Evolutionary conservation across 2,329 filamentous ascomycete species (phyloP).

Genomic region (Cylindrodendrum hubeiense): DNA sequence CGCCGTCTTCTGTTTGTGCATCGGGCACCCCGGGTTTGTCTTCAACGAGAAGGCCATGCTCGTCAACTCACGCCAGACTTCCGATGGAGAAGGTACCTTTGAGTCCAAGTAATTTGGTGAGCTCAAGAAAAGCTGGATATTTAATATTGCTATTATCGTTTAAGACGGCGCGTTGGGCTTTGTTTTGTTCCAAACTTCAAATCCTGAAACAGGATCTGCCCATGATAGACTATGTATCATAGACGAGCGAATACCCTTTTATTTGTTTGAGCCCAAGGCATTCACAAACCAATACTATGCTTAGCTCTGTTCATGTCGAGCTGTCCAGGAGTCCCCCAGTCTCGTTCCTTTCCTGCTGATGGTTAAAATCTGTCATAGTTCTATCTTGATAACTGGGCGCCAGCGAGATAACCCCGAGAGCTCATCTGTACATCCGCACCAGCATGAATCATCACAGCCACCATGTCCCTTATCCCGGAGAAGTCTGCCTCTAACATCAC

Average conservation of each 20-base stretch:
- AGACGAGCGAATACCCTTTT: background rate
- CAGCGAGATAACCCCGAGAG: background rate
- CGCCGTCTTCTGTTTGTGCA: constrained; percentile 51
- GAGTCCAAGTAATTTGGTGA: constrained; percentile 1
- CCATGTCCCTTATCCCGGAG: background rate
- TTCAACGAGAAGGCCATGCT: constrained; percentile 28
- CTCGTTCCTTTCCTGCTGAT: background rate
- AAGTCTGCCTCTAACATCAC: background rate
- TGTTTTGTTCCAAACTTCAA: background rate
- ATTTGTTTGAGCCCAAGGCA: background rate
- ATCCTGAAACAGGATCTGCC: background rate
- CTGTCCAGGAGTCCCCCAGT: background rate
- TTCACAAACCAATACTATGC: background rate
- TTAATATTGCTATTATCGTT: background rate
- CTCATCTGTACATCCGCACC: constrained; percentile 14
- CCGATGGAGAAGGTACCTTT: constrained; percentile 1
- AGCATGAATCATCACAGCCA: background rate
- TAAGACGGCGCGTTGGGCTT: background rate
- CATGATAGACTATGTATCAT: background rate
- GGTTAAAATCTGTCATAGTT: background rate
- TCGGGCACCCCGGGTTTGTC: constrained; percentile 54
- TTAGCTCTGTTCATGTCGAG: background rate
- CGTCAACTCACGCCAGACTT: constrained; percentile 6
- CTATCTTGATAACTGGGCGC: background rate
- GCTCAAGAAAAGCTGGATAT: background rate